A percentile compares a stretch with the other conserved stretches of the same genome.
These are phyloP conservation scores for Camellia sinensis DNA, from an alignment of 148 eudicot genomes.

Conservation along the genomic window DNA sequence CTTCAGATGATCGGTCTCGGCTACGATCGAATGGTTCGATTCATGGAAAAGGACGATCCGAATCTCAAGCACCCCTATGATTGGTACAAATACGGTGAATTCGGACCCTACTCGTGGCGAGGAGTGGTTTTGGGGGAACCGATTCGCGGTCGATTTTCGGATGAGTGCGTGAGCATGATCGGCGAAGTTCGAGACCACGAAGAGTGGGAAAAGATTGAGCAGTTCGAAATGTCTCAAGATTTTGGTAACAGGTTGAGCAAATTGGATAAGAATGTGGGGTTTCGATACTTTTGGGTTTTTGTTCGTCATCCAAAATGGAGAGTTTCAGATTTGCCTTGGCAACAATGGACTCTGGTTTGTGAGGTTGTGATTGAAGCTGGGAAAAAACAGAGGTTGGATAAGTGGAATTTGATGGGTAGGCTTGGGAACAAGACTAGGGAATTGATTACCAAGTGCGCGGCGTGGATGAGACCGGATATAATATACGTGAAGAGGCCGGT, in stretches of 20 bases:
- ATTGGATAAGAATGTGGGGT: constrained; percentile 44
- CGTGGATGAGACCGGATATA: constrained; percentile 96
- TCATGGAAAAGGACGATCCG: constrained; percentile 88
- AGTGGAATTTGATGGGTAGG: constrained; percentile 97
- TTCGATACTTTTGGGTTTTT: constrained; percentile 74
- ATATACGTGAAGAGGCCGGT: constrained; percentile 87
- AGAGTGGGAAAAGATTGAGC: constrained; percentile 91
- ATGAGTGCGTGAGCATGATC: constrained; percentile 59
- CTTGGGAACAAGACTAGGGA: constrained; percentile 71
- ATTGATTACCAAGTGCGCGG: constrained; percentile 81
- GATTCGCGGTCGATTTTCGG: constrained; percentile 65
- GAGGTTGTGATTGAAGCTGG: constrained; percentile 81
- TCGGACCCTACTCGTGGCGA: constrained; percentile 91
- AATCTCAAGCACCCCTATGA: constrained; percentile 80
- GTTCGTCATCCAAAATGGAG: constrained; percentile 91
- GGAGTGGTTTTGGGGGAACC: constrained; percentile 93
- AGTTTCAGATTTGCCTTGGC: constrained; percentile 75
- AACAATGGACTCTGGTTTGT: constrained; percentile 91
- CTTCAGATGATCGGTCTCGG: constrained; percentile 90
- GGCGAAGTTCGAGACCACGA: constrained; percentile 79
- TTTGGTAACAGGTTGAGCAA: constrained; percentile 53
- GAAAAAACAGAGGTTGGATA: constrained; percentile 73
- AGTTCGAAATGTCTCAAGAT: constrained; percentile 67
- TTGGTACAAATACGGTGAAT: constrained; percentile 94
- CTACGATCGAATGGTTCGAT: constrained; percentile 89